These are phyloP conservation scores for Noccaea bulbosa DNA, from an alignment of 345 rosid genomes.

Conservation along the genomic window DNA sequence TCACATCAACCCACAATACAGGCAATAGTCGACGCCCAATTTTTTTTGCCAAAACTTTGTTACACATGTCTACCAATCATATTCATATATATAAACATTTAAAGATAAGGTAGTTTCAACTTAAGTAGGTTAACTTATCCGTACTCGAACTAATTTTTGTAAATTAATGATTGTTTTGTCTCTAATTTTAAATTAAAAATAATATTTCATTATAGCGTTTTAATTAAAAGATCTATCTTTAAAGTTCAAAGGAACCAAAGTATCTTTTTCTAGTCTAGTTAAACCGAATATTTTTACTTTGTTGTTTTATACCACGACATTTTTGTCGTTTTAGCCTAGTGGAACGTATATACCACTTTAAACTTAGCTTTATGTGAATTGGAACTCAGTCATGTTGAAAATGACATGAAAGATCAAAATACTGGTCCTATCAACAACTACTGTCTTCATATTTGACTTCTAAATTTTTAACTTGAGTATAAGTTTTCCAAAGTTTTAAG, in stretches of 20 bases:
- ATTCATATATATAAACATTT: conserved; percentile 1
- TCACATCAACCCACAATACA: conserved; percentile 24
- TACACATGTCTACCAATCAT: conserved; percentile 25
- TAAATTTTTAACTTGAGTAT: not conserved
- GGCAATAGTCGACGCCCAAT: conserved; percentile 17
- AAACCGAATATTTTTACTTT: not conserved
- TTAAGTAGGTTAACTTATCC: not conserved
- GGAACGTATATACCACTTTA: conserved; percentile 18
- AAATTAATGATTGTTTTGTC: not conserved
- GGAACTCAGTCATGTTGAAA: conserved; percentile 27
- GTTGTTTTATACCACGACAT: conserved; percentile 10
- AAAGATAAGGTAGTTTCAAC: conserved; percentile 20
- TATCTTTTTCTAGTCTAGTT: not conserved
- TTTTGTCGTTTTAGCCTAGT: conserved; percentile 10
- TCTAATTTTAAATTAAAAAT: no score
- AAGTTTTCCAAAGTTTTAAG: not conserved
- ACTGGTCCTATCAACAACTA: conserved; percentile 15
- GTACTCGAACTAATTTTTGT: not conserved
- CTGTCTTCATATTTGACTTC: conserved; percentile 2
- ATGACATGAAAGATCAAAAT: conserved; percentile 26
- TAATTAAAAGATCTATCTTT: no score
- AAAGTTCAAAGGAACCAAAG: not conserved
- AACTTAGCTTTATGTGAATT: conserved; percentile 28
- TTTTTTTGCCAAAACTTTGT: not conserved
- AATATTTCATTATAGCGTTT: no score